These are phyloP conservation scores for Marchantia polymorpha DNA, from an alignment of 225 moss, liverwort and hornwort species.

Conservation along the genomic window DNA sequence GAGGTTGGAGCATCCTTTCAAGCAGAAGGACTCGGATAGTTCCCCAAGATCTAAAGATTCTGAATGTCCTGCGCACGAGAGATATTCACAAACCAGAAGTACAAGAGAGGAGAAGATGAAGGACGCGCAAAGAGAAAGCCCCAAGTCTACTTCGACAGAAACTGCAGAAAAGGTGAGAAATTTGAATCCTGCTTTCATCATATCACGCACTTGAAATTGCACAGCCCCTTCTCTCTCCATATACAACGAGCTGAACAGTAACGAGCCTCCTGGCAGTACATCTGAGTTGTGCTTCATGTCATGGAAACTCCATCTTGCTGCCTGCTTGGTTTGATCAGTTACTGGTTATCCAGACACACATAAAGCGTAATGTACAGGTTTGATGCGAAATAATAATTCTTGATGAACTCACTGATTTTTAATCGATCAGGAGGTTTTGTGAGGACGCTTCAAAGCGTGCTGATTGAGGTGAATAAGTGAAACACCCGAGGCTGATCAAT, in stretches of 20 bases:
- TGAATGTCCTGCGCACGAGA: slow-evolving; percentile 1
- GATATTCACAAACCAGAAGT: not conserved
- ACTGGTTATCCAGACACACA: not conserved
- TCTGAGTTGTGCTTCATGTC: not conserved
- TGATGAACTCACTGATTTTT: not conserved
- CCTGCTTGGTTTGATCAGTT: not conserved
- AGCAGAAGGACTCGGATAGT: not conserved
- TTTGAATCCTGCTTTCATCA: not conserved
- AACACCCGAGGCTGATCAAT: not conserved
- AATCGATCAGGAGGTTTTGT: not conserved
- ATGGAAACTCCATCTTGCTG: not conserved
- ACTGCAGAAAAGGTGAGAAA: slow-evolving; percentile 7
- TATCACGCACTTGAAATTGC: not conserved
- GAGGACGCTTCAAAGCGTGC: not conserved
- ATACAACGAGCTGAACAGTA: too few species aligned
- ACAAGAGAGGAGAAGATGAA: slow-evolving; percentile 11
- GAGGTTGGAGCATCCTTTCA: not conserved
- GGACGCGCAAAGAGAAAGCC: not conserved
- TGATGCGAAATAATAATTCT: not conserved
- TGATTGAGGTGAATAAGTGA: not conserved
- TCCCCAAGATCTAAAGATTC: slow-evolving; percentile 4
- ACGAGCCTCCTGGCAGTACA: not conserved
- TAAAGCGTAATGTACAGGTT: not conserved
- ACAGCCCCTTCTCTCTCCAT: too few species aligned
- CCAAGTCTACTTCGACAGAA: slow-evolving; percentile 2